A percentile compares a stretch with the other conserved stretches of the same genome.
phyloP scores from a whole-genome alignment of 2,329 filamentous ascomycete species.

The Monosporascus sp. region DNA sequence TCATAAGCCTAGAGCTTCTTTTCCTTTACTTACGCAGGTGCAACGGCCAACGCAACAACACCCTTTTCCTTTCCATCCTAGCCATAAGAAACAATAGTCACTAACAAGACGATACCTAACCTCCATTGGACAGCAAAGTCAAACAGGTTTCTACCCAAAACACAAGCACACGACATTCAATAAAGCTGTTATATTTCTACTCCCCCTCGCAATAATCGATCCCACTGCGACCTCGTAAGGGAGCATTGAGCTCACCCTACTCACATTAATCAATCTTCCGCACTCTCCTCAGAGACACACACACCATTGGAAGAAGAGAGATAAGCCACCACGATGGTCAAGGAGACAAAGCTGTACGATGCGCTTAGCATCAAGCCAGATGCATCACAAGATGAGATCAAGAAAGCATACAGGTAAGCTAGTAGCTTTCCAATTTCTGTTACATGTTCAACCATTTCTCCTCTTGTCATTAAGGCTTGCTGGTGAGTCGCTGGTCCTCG shows the following conservation, averaged over 20 bases:
- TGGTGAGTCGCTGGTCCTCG: neutral
- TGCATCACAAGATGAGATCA: slow-evolving; percentile 88
- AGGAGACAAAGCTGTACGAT: slow-evolving; percentile 95
- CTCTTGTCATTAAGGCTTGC: neutral
- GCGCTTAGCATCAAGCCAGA: slow-evolving; percentile 71
- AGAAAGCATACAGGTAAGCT: slow-evolving; percentile 83
- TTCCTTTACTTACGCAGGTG: neutral
- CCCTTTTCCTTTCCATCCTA: neutral
- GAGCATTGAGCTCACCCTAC: neutral
- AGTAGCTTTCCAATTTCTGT: neutral
- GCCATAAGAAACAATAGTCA: too few species aligned
- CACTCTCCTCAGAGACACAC: neutral
- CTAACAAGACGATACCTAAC: neutral
- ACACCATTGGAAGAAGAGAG: neutral
- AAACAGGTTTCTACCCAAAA: neutral
- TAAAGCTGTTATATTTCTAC: neutral
- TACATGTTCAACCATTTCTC: neutral
- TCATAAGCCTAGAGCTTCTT: neutral
- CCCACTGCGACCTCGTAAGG: too few species aligned
- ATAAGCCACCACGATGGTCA: slow-evolving; percentile 62
- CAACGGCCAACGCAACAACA: neutral
- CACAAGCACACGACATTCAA: neutral
- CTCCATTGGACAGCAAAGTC: neutral
- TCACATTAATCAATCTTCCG: slow-evolving; percentile 3
- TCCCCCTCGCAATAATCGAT: neutral